These are phyloP conservation scores for Hypoxylon sp. DNA, from an alignment of 2,329 filamentous ascomycete species.

Conservation along the genomic window DNA sequence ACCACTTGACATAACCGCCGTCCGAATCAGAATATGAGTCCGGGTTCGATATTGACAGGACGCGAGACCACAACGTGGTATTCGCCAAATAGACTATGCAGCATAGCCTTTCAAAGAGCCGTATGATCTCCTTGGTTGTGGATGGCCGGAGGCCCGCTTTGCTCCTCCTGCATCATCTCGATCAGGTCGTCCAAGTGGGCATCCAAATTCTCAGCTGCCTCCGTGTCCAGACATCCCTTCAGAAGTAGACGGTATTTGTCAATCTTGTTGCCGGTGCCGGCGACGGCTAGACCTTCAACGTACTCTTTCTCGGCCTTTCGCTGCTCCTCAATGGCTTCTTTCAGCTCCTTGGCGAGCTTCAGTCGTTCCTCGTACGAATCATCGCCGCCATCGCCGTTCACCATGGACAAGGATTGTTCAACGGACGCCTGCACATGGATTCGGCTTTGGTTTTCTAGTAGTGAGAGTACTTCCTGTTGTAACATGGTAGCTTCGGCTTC, in stretches of 20 bases:
- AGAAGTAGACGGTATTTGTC: slow-evolving; percentile 79
- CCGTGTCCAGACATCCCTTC: slow-evolving; percentile 74
- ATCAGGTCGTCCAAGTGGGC: slow-evolving; percentile 71
- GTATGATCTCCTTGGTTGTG: slow-evolving; percentile 44
- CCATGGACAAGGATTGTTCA: slow-evolving; percentile 63
- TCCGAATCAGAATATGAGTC: slow-evolving; percentile 6
- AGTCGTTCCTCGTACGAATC: slow-evolving; percentile 69
- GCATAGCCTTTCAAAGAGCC: slow-evolving; percentile 45
- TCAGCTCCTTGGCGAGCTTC: slow-evolving; percentile 69
- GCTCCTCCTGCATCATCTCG: slow-evolving; percentile 73
- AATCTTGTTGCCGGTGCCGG: slow-evolving; percentile 79
- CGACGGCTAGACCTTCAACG: slow-evolving; percentile 74
- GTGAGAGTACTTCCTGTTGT: slow-evolving; percentile 63
- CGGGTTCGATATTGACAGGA: slow-evolving; percentile 12
- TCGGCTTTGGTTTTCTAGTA: slow-evolving; percentile 66
- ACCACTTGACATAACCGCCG: slow-evolving; percentile 21
- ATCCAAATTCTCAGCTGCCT: slow-evolving; percentile 77
- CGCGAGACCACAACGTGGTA: background rate
- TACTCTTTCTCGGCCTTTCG: slow-evolving; percentile 75
- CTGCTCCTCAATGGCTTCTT: slow-evolving; percentile 69
- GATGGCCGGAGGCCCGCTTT: slow-evolving; percentile 53
- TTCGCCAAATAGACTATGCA: slow-evolving; percentile 4
- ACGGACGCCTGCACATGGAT: slow-evolving; percentile 66
- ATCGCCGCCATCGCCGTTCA: slow-evolving; percentile 63
- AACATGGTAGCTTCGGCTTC: slow-evolving; percentile 64